Evolutionary conservation across 805 yeast genomes (phyloP).

Genomic region (Saturnispora kantuleensis): DNA sequence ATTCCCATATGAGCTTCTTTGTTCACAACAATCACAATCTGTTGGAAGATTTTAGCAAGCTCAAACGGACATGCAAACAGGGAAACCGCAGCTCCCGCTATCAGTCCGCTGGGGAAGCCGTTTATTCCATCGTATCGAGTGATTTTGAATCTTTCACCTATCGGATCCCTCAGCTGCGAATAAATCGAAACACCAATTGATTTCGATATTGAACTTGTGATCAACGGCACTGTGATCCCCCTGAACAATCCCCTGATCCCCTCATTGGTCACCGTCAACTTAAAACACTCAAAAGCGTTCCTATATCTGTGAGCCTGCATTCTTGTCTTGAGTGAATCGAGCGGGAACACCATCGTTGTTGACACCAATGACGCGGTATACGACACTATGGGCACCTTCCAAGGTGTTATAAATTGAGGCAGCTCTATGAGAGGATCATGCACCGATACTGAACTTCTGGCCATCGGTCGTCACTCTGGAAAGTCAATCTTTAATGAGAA

Average conservation of each 20-base stretch:
- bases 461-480: not conserved
- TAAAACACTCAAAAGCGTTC: constrained; percentile 47
- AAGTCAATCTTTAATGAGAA: not conserved
- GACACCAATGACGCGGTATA: constrained; percentile 54
- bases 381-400: constrained; percentile 50
- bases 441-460: constrained; percentile 33
- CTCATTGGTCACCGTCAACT: constrained; percentile 44
- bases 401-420: constrained; percentile 41
- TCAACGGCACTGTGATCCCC: constrained; percentile 66
- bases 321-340: constrained; percentile 80
- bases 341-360: constrained; percentile 69
- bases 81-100: constrained; percentile 58
- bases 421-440: constrained; percentile 34
- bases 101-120: constrained; percentile 46
- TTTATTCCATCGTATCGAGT: constrained; percentile 15
- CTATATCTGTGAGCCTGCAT: constrained; percentile 69
- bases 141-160: not conserved
- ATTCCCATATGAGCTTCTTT: constrained; percentile 16
- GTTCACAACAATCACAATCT: constrained; percentile 45
- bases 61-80: constrained; percentile 77
- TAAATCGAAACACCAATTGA: constrained; percentile 59
- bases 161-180: constrained; percentile 40
- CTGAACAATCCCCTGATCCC: constrained; percentile 66
- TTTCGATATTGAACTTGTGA: constrained; percentile 55
- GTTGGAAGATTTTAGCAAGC: constrained; percentile 72